These are phyloP conservation scores for Camellia sinensis DNA, from an alignment of 148 eudicot genomes.

Conservation along the genomic window DNA sequence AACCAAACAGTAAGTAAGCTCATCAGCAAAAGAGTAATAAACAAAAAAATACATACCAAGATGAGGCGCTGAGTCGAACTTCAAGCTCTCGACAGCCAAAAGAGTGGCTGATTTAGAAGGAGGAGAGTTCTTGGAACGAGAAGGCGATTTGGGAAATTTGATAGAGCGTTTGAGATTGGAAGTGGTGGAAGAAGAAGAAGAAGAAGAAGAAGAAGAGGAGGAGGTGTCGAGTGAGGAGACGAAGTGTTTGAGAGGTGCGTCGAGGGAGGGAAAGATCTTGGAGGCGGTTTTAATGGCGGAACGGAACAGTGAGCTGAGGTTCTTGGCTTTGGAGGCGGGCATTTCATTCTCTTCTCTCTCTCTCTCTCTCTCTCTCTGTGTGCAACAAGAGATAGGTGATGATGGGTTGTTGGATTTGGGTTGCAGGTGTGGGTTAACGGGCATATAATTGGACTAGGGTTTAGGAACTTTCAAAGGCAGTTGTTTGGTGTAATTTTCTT, in stretches of 20 bases:
- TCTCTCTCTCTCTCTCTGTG: too few relatives aligned
- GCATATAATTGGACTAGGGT: too few relatives aligned
- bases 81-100: background rate
- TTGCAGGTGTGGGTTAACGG: too few relatives aligned
- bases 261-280: background rate
- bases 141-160: background rate
- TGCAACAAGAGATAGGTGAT: too few relatives aligned
- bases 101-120: background rate
- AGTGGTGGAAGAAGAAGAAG: background rate
- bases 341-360: conserved; percentile 18
- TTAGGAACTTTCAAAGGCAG: too few relatives aligned
- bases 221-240: conserved; percentile 11
- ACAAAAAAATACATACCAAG: background rate
- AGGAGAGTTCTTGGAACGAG: conserved; percentile 11
- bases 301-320: conserved; percentile 31
- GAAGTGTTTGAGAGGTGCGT: conserved; percentile 9
- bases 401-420: too few relatives aligned
- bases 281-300: conserved; percentile 14
- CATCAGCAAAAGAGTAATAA: too few relatives aligned
- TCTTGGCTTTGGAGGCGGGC: conserved; percentile 27
- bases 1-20: conserved; percentile 9
- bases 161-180: background rate
- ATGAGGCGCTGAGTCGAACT: background rate
- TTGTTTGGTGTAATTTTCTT: too few relatives aligned
- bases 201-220: background rate